Percentiles rank a stretch among this genome's conserved stretches.
Conservation (phyloP, 2,329 filamentous ascomycete species). For the Blastomyces parvus region DNA sequence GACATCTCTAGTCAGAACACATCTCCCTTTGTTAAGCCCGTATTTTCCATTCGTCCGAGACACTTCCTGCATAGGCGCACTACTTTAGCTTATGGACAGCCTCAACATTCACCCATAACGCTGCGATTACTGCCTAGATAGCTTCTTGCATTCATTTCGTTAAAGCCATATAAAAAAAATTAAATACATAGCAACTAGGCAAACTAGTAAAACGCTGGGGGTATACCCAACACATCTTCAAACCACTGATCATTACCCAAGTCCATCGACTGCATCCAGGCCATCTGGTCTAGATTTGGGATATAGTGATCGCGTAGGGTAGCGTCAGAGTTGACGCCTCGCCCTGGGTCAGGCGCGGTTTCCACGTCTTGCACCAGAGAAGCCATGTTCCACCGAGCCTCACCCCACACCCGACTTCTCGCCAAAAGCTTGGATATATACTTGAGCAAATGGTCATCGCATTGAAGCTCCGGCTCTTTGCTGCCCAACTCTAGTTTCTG, state of each 20-base stretch:
- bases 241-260: constrained; percentile 20
- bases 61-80: background rate
- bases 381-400: constrained; percentile 15
- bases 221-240: constrained; percentile 18
- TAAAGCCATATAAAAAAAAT: background rate
- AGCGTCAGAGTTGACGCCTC: constrained; percentile 3
- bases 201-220: constrained; percentile 10
- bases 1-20: background rate
- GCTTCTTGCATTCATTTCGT: background rate
- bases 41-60: background rate
- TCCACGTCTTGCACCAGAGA: constrained; percentile 9
- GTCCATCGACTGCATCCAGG: constrained; percentile 25
- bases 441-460: constrained; percentile 23
- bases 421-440: constrained; percentile 21
- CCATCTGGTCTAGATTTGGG: constrained; percentile 22
- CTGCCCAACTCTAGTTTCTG: constrained; percentile 22
- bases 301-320: constrained; percentile 11
- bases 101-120: background rate
- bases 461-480: constrained; percentile 23
- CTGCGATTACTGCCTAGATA: background rate
- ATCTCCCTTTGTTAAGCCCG: background rate
- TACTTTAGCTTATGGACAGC: background rate
- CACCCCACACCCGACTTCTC: constrained; percentile 19
- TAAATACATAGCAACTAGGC: background rate
- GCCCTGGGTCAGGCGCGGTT: background rate